Evolutionary conservation across 805 yeast genomes (phyloP).

Genomic region (Candida succiphila): DNA sequence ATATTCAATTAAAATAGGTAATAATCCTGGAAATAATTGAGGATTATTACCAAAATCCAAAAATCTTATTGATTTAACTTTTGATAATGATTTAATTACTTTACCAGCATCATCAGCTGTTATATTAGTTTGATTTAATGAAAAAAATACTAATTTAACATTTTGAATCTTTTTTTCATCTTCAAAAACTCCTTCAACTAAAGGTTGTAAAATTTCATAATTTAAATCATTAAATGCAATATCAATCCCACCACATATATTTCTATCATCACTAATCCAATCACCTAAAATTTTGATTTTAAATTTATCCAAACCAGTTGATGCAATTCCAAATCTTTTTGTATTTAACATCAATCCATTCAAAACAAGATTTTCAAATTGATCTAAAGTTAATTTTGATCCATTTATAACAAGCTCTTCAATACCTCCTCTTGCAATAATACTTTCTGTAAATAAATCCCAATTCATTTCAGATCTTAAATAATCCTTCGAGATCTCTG

Average conservation of each 20-base stretch:
- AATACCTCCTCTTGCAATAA: constrained; percentile 38
- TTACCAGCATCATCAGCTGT: constrained; percentile 27
- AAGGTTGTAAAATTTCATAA: constrained; percentile 34
- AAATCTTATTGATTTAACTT: constrained; percentile 32
- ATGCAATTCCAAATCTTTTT: constrained; percentile 43
- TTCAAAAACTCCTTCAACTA: constrained; percentile 31
- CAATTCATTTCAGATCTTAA: constrained; percentile 42
- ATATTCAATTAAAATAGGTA: constrained; percentile 31
- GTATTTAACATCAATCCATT: constrained; percentile 33
- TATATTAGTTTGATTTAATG: constrained; percentile 42
- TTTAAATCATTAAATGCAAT: constrained; percentile 44
- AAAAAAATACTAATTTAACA: constrained; percentile 35
- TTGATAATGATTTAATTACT: constrained; percentile 26
- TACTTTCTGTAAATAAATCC: constrained; percentile 34
- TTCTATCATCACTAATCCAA: constrained; percentile 34
- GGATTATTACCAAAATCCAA: constrained; percentile 46
- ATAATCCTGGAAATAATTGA: constrained; percentile 38
- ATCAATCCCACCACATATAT: constrained; percentile 45
- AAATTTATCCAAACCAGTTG: constrained; percentile 32
- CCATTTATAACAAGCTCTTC: constrained; percentile 52
- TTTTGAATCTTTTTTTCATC: constrained; percentile 6
- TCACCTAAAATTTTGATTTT: constrained; percentile 33
- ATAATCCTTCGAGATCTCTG: constrained; percentile 27
- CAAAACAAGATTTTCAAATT: constrained; percentile 29
- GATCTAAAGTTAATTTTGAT: constrained; percentile 34